Evolutionary conservation across 306 rosid genomes (phyloP).

Genomic region (Heteromeles arbutifolia): DNA sequence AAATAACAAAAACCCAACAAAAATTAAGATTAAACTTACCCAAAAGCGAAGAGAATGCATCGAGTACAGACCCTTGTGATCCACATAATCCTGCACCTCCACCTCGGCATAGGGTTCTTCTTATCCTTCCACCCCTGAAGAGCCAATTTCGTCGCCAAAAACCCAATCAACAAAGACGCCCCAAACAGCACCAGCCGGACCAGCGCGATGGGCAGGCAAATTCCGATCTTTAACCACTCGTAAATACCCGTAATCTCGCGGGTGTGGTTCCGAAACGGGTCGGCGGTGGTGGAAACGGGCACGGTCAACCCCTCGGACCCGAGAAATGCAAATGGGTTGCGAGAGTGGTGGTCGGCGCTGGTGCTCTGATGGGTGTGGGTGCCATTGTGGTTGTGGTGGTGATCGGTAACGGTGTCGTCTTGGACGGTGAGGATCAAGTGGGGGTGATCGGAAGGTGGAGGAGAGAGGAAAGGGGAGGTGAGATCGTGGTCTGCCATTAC

Average conservation of each 20-base stretch:
- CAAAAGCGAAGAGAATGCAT: constrained; percentile 79
- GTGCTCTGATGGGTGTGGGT: neutral
- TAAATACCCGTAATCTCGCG: constrained; percentile 45
- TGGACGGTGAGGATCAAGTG: constrained; percentile 43
- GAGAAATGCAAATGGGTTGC: constrained; percentile 44
- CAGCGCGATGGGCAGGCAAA: constrained; percentile 53
- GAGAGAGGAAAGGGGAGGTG: constrained; percentile 50
- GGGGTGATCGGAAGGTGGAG: constrained; percentile 30
- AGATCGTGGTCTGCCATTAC: constrained; percentile 55
- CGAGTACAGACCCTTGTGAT: constrained; percentile 68
- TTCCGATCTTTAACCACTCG: constrained; percentile 55
- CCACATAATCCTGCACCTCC: constrained; percentile 85
- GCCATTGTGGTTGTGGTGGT: neutral
- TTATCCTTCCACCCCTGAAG: constrained; percentile 75
- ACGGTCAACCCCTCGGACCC: constrained; percentile 50
- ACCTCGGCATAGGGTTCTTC: constrained; percentile 70
- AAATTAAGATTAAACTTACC: constrained; percentile 30
- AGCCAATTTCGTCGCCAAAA: constrained; percentile 61
- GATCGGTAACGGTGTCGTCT: neutral
- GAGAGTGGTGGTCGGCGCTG: neutral
- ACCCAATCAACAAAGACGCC: constrained; percentile 48
- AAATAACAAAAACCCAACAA: neutral
- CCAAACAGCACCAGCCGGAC: constrained; percentile 63
- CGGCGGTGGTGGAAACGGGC: constrained; percentile 41
- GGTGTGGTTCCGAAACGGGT: constrained; percentile 72